Evolutionary conservation across 1,284 basidiomycete species (phyloP).

Genomic region (Albatrellus sp.): DNA sequence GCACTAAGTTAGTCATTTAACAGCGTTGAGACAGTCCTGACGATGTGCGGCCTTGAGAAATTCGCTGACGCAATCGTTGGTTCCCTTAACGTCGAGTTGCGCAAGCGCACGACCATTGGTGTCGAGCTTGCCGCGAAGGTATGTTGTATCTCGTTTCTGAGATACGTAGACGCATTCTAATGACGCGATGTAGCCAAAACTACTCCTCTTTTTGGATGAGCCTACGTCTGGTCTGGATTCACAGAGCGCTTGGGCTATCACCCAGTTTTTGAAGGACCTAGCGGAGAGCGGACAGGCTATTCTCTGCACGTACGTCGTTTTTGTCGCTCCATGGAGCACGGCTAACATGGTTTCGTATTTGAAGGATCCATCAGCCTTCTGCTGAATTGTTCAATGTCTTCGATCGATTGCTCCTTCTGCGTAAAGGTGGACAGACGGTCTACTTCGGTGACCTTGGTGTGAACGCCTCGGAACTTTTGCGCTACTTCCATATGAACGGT

Average conservation of each 20-base stretch:
- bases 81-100: conserved; percentile 62
- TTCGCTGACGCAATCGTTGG: conserved; percentile 71
- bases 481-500: conserved; percentile 60
- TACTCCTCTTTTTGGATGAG: conserved; percentile 51
- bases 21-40: conserved; percentile 68
- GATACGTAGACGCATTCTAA: background rate
- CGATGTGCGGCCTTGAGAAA: conserved; percentile 63
- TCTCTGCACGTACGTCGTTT: conserved; percentile 40
- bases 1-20: background rate
- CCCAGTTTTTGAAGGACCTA: conserved; percentile 66
- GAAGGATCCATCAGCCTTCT: conserved; percentile 54
- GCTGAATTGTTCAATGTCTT: conserved; percentile 66
- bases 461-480: conserved; percentile 40
- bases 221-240: conserved; percentile 81
- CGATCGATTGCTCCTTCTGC: conserved; percentile 43
- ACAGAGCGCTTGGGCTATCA: conserved; percentile 81
- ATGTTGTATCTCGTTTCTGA: conserved; percentile 1
- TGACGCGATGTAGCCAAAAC: conserved; percentile 5
- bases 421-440: conserved; percentile 62
- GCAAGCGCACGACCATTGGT: conserved; percentile 73
- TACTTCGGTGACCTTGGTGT: conserved; percentile 70
- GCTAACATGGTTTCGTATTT: background rate
- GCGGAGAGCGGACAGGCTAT: conserved; percentile 74
- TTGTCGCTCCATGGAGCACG: background rate
- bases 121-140: conserved; percentile 73